Evolutionary conservation across 1,139 yeast species (phyloP).

Genomic region (Yamadazyma kanchanaburiensis): DNA sequence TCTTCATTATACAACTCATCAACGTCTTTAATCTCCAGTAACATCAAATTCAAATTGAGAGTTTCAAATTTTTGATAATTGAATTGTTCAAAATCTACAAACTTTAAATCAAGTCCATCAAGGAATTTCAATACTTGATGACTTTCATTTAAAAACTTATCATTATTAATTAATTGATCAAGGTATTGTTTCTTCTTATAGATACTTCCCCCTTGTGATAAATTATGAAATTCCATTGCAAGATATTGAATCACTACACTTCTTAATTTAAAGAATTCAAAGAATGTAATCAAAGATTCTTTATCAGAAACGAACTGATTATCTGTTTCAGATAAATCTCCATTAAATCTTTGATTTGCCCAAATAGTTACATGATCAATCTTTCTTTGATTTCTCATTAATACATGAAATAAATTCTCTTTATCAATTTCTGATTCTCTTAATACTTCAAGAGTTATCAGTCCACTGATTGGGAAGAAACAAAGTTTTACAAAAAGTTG

Average conservation of each 20-base stretch:
- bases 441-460: slow-evolving; percentile 49
- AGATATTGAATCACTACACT: slow-evolving; percentile 61
- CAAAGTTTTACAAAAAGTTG: slow-evolving; percentile 61
- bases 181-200: slow-evolving; percentile 56
- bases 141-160: slow-evolving; percentile 46
- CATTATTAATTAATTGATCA: slow-evolving; percentile 48
- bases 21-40: slow-evolving; percentile 19
- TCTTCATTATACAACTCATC: slow-evolving; percentile 3
- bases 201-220: slow-evolving; percentile 48
- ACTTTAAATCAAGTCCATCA: slow-evolving; percentile 62
- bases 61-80: slow-evolving; percentile 37
- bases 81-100: slow-evolving; percentile 34
- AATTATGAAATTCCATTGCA: slow-evolving; percentile 68
- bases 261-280: slow-evolving; percentile 62
- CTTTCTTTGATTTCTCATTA: slow-evolving; percentile 55
- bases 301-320: slow-evolving; percentile 34
- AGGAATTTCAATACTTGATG: slow-evolving; percentile 66
- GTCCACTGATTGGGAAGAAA: slow-evolving; percentile 52
- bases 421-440: slow-evolving; percentile 28
- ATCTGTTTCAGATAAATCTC: slow-evolving; percentile 23
- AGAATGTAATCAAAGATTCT: slow-evolving; percentile 49
- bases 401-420: slow-evolving; percentile 45
- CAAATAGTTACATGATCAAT: slow-evolving; percentile 48
- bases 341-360: slow-evolving; percentile 47
- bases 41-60: slow-evolving; percentile 26